Base-by-base conservation (phyloP, 768 basidiomycete species). In the Mycena belliarum region DNA sequence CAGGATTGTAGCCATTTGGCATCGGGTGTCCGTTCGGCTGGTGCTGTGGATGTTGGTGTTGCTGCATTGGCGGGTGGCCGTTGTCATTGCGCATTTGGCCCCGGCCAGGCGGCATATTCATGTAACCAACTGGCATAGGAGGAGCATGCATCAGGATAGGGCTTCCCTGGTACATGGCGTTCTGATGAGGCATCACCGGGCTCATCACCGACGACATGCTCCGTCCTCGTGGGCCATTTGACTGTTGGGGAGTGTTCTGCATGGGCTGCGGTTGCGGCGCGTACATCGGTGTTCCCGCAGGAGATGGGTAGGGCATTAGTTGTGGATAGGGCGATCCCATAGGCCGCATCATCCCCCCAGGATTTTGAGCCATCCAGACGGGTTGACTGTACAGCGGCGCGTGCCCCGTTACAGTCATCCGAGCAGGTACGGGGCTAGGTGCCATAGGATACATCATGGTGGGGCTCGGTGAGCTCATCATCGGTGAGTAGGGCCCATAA, bases 391-490 rank as follows among this genome's bases (percentile, higher is more conserved):
- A 89, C 62, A 84, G 65, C 10, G 85, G 78, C 23, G 83, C 70
- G 57, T 83, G 83, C 7, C 87, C 85, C 59, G 87, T 89, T 52
- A 84, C 71, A 53, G 79, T 75, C 77, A 87, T 83, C 55, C 84
- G 77, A 52, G 74, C 72, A 29, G 87, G 85, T 18, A 88, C 80
- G 49, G 87, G 86, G 60, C 85, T 91, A 4, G 84, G 75, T 11
- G 80, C 71, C 66, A 85, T 79, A 20, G 81, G 75, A 61, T 91
- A 92, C 75, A 89, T 77, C 52, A 88, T 68, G n/a, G 76, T 74
- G 33, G 88, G 86, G 55, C 77, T 83, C 5, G 89, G 88, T 16
- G 89, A 84, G 61, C 82, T 84, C 73, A 89, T 78, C 79, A 91
- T 85, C 3, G 88, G 84, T 15, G 89, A 85, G 68, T 90, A 89